These are phyloP conservation scores for Astrothelium macrocarpum DNA, from an alignment of 495 filamentous ascomycete species.

Conservation along the genomic window DNA sequence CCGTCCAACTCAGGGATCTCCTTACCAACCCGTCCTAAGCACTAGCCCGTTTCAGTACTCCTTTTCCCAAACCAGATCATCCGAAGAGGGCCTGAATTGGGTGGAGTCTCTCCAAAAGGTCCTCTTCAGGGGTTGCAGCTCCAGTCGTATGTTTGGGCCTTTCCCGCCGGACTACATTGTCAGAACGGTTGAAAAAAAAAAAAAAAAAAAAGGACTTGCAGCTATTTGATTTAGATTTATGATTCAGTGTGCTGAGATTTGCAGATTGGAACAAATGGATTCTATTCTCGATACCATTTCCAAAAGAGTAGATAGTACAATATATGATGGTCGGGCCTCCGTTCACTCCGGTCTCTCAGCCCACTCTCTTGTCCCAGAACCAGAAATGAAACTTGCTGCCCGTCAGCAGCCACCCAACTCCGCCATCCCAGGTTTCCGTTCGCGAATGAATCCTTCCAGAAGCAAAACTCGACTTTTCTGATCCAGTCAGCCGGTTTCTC, in stretches of 20 bases:
- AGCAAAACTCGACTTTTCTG: background rate
- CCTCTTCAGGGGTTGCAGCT: background rate
- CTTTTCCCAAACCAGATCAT: background rate
- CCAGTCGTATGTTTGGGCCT: background rate
- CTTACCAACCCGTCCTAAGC: background rate
- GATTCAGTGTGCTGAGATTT: no score
- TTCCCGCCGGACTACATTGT: background rate
- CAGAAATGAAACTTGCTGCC: background rate
- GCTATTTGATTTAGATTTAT: no score
- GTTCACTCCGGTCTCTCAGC: background rate
- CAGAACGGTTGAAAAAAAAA: background rate
- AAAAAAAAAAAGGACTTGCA: no score
- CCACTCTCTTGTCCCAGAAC: background rate
- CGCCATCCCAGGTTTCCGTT: background rate
- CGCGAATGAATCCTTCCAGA: background rate
- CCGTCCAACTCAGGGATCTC: background rate
- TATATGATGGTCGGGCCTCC: no score
- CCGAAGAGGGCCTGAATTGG: background rate
- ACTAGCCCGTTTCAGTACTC: background rate
- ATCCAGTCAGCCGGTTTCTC: background rate
- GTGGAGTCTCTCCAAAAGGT: background rate
- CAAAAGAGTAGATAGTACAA: background rate
- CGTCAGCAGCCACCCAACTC: background rate
- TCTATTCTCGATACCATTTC: background rate
- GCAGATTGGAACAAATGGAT: no score